Evolutionary conservation across 257 asterid genomes (phyloP), one percentile per base, ranked within the genome.

Genomic region (Gentiana dahurica): DNA sequence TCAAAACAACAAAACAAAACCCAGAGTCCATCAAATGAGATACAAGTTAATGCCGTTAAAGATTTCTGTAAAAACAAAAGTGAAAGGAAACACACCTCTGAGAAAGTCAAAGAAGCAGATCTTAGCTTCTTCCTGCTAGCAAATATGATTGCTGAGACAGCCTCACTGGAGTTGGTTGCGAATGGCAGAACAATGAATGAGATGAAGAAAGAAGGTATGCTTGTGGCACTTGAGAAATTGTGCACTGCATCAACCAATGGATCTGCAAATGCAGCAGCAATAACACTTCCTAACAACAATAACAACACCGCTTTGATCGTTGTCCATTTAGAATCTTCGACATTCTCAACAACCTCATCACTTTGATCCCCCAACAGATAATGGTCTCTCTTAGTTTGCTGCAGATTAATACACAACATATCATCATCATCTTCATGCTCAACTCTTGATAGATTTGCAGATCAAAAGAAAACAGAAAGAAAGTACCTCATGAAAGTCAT

Each of bases 131-230:
- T 91, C 74, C 94, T 69, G 77, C 73, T 72, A 68, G 98, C 82
- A 64, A 91, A 87, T 59, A 91, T 85, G 51, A 87, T 78, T 47
- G 98, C 98, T 1, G 97, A 78, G 24, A 91, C 95, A 0, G 97
- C 97, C 76, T 91, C 96, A 49, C 95, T 88, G 47, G 98, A 85
- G 80, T 91, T 91, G 66, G 98, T 91, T 63, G 97, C 98, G 62
- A 91, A 47, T n/a, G 98, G 98, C 15, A 91, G 75, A 0, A 72
- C 94, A 53, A 91, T 73, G 55, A 91, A 91, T 0, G 97, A 91
- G 70, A 91, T 87, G 81, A 91, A 91, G 71, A 91, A 91, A 6
- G 93, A 65, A 24, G 98, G 97, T 35, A 91, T 91, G 12, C 65
- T 78, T 0, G 98, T 85, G 63, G 97, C 98, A 49, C 47, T 49